Base-by-base conservation (phyloP, 2,329 filamentous ascomycete genomes). In the Trichoderma simmonsii region DNA sequence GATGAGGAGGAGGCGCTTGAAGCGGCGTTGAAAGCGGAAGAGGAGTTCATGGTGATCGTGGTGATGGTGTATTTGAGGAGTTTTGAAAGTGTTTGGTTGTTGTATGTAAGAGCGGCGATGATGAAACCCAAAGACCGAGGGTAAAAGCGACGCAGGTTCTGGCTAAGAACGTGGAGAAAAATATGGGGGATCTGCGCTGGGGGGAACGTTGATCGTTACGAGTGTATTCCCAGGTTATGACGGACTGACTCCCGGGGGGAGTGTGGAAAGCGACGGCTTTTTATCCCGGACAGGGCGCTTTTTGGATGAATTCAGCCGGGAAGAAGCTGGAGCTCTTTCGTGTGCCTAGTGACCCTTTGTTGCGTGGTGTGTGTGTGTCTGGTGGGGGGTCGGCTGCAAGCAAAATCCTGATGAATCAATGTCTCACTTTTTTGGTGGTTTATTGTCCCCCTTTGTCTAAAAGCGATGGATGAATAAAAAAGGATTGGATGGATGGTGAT, bases 41-140 rank as follows among this genome's bases (percentile, higher is more conserved):
- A 54, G 11, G 66, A n/a, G 60, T 72, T 39, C 71, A 72, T 72
- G 36, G 11, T n/a, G 48, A 21, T 59, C 11, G 2, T 71, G 18
- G 30, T 26, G 36, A 32, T 28, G 4, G 4, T n/a, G 56, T 21
- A 7, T 3, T 21, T 11, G 18, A 21, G 28, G 28, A 59, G 18
- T 28, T 32, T 59, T 59, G 56, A 59, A 9, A 12, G 18, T 56
- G 36, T 39, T 39, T 60, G 57, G 9, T 60, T n/a, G 30, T 59
- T 28, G 18, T 11, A 30, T 59, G 26, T 12, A 28, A 28, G 39
- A n/a, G 14, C 14, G 57, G 28, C 30, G 18, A 21, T 15, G 57
- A 60, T 21, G 28, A 51, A 51, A n/a, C 26, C 18, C 18, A n/a
- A 59, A 43, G 15, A 43, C 39, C 15, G 39, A 43, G 39, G 15